Conservation (phyloP, 805 yeast species). For the Candida tibetensis region DNA sequence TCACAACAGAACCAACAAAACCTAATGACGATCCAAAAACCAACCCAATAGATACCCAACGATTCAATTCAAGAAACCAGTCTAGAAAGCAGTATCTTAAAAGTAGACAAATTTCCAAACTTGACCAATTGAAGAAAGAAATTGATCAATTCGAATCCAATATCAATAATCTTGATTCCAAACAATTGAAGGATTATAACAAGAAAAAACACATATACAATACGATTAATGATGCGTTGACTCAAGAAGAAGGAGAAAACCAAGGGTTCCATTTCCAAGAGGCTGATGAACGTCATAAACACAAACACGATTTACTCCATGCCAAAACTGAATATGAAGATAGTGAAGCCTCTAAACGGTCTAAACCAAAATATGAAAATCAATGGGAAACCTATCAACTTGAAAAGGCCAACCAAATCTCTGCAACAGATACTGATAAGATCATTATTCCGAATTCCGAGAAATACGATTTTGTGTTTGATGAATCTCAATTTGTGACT, state of each 20-base stretch:
- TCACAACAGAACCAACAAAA: too few species aligned
- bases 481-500: slow-evolving; percentile 59
- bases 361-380: slow-evolving; percentile 22
- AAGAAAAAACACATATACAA: slow-evolving; percentile 17
- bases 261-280: slow-evolving; percentile 5
- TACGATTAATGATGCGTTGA: slow-evolving; percentile 11
- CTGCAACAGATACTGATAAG: slow-evolving; percentile 31
- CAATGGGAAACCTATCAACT: slow-evolving; percentile 58
- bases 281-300: slow-evolving; percentile 31
- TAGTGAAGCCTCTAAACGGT: slow-evolving; percentile 17
- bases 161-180: neutral
- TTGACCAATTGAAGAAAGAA: slow-evolving; percentile 14
- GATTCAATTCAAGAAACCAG: slow-evolving; percentile 9
- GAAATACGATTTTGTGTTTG: slow-evolving; percentile 74
- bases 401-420: slow-evolving; percentile 34
- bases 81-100: slow-evolving; percentile 22
- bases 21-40: too few species aligned
- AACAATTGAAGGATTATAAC: slow-evolving; percentile 16
- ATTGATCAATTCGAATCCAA: slow-evolving; percentile 10
- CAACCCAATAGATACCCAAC: too few species aligned
- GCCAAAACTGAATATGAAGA: slow-evolving; percentile 27
- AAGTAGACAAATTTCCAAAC: slow-evolving; percentile 19
- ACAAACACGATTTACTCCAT: slow-evolving; percentile 52
- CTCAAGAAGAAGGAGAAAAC: neutral
- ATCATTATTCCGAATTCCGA: slow-evolving; percentile 40